These are phyloP conservation scores for Pseudomonodictys pantanalensis DNA, from an alignment of 495 filamentous ascomycete genomes.

Conservation along the genomic window DNA sequence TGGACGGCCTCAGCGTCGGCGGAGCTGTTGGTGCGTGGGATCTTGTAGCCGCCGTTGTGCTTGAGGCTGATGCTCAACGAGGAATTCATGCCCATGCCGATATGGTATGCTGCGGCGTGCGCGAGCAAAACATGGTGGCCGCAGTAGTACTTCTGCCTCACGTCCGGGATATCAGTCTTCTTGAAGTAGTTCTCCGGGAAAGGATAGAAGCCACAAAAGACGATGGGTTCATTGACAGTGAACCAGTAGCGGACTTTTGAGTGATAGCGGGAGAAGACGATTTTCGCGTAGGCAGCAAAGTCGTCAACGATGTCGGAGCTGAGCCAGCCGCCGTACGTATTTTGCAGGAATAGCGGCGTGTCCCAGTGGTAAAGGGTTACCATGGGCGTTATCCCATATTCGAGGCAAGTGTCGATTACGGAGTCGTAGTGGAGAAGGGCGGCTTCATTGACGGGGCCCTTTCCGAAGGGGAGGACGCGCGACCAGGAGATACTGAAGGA, in stretches of 20 bases:
- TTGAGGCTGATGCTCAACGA: constrained; percentile 39
- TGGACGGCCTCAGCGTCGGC: constrained; percentile 28
- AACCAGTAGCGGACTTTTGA: constrained; percentile 37
- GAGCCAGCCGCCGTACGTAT: constrained; percentile 39
- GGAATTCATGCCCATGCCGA: constrained; percentile 40
- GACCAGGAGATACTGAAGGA: constrained; percentile 39
- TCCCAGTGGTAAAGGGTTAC: constrained; percentile 38
- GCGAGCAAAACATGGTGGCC: constrained; percentile 42
- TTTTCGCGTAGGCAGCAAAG: constrained; percentile 32
- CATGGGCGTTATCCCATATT: constrained; percentile 31
- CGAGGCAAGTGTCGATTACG: constrained; percentile 33
- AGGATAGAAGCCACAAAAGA: constrained; percentile 41
- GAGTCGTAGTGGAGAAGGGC: constrained; percentile 38
- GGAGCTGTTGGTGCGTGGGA: constrained; percentile 33
- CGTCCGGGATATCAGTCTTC: constrained; percentile 35
- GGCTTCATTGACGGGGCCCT: constrained; percentile 30
- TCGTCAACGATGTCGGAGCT: constrained; percentile 29
- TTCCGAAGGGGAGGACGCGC: constrained; percentile 39
- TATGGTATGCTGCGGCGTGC: constrained; percentile 40
- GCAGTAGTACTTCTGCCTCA: constrained; percentile 41
- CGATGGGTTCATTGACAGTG: constrained; percentile 46
- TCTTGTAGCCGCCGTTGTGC: constrained; percentile 43
- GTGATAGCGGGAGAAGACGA: constrained; percentile 28
- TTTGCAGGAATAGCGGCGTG: constrained; percentile 35
- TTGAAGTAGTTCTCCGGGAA: constrained; percentile 41